These are phyloP conservation scores for Aphanoascus verrucosus DNA, from an alignment of 2,329 filamentous ascomycete species.

Conservation along the genomic window DNA sequence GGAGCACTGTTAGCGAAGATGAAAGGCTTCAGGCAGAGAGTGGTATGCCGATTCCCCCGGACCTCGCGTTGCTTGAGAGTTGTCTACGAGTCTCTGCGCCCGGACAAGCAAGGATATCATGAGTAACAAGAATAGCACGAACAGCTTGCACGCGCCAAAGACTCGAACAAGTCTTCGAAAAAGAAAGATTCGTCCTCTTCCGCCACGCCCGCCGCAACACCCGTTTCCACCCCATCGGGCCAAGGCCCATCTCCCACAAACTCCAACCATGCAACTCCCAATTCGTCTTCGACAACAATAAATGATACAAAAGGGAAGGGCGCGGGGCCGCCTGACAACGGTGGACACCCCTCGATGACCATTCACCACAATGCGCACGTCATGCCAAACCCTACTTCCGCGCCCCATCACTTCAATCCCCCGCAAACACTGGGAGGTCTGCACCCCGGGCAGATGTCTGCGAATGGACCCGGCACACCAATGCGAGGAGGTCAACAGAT, in stretches of 20 bases:
- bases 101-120: constrained; percentile 9
- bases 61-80: constrained; percentile 20
- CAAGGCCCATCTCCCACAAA: constrained; percentile 47
- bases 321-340: constrained; percentile 33
- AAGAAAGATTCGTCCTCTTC: constrained; percentile 52
- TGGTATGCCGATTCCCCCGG: constrained; percentile 54
- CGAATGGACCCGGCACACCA: constrained; percentile 50
- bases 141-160: constrained; percentile 88
- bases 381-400: constrained; percentile 22
- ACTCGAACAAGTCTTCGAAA: constrained; percentile 67
- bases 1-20: constrained; percentile 49
- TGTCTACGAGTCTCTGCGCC: constrained; percentile 5
- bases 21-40: constrained; percentile 96
- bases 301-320: constrained; percentile 79
- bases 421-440: constrained; percentile 26
- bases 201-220: constrained; percentile 47
- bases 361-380: constrained; percentile 21
- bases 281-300: constrained; percentile 78
- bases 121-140: constrained; percentile 51
- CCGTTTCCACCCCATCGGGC: constrained; percentile 19
- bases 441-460: constrained; percentile 23
- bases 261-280: constrained; percentile 61
- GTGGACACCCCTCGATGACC: constrained; percentile 21
- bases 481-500: constrained; percentile 50
- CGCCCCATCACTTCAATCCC: constrained; percentile 31